These are phyloP conservation scores for button mushroom (Agaricus bisporus) DNA, from an alignment of 768 basidiomycete genomes.

Conservation along the genomic window DNA sequence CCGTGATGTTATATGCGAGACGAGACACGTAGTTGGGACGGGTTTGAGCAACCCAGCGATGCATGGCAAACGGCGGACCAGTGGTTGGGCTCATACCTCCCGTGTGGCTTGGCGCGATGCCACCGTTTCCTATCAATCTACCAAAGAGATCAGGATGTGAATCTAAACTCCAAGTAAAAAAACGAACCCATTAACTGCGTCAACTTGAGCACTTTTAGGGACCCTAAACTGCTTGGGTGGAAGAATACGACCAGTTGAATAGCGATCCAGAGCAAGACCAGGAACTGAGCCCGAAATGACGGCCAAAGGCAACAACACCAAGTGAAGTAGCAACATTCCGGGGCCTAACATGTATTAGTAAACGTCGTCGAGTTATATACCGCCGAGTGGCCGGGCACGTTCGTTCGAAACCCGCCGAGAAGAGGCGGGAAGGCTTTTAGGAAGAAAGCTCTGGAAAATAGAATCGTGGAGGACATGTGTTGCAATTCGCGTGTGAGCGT, in stretches of 20 bases:
- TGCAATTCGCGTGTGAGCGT: too few species aligned
- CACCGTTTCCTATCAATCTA: conserved; percentile 63
- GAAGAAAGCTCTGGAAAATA: too few species aligned
- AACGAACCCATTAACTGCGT: conserved; percentile 4
- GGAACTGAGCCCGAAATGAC: background rate
- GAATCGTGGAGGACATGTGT: too few species aligned
- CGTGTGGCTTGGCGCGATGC: conserved; percentile 58
- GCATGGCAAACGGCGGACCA: conserved; percentile 79
- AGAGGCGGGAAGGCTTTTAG: too few species aligned
- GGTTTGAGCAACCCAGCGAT: conserved; percentile 78
- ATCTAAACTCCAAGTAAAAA: too few species aligned
- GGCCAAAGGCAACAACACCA: background rate
- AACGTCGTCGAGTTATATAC: background rate
- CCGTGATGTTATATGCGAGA: conserved; percentile 49
- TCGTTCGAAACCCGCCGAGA: too few species aligned
- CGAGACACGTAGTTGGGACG: conserved; percentile 68
- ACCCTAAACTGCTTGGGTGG: conserved; percentile 7
- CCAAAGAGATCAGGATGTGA: conserved; percentile 1
- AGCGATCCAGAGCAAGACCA: conserved; percentile 1
- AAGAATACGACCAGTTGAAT: conserved; percentile 5
- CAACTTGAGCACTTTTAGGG: conserved; percentile 2
- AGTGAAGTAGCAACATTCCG: background rate
- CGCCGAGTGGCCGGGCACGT: background rate
- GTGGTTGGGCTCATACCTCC: conserved; percentile 76
- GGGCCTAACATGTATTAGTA: background rate